Conservation (phyloP, 2,329 filamentous ascomycete species). For the Hypoxylon sp. region DNA sequence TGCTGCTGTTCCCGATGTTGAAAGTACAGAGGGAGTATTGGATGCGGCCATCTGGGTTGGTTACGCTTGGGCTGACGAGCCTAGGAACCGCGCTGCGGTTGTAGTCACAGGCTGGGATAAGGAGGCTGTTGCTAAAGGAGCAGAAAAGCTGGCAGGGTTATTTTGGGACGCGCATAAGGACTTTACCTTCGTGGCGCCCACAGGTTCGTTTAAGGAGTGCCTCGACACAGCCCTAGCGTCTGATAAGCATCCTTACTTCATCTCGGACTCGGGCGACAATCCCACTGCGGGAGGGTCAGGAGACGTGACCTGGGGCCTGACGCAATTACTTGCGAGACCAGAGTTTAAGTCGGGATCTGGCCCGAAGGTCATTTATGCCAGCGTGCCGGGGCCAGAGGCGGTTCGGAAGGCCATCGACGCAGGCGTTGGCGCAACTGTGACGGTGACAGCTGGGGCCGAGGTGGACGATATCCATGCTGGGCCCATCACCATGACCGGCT, state of each 20-base stretch:
- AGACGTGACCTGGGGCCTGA: conserved; percentile 61
- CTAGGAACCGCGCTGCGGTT: conserved; percentile 58
- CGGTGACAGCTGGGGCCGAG: conserved; percentile 59
- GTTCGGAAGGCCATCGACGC: conserved; percentile 52
- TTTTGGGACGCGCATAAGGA: conserved; percentile 58
- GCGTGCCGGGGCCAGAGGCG: conserved; percentile 57
- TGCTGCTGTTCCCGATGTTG: conserved; percentile 54
- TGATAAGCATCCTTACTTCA: conserved; percentile 56
- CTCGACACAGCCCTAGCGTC: conserved; percentile 55
- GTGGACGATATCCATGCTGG: conserved; percentile 58
- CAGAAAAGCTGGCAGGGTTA: conserved; percentile 53
- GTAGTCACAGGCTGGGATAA: conserved; percentile 61
- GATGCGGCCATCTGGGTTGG: conserved; percentile 64
- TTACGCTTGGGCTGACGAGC: conserved; percentile 64
- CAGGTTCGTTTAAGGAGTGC: conserved; percentile 56
- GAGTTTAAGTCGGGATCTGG: conserved; percentile 53
- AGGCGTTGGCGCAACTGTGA: conserved; percentile 56
- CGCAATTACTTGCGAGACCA: conserved; percentile 52
- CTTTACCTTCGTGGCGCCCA: conserved; percentile 61
- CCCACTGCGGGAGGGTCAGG: conserved; percentile 63
- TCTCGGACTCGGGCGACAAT: conserved; percentile 64
- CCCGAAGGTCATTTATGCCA: conserved; percentile 60
- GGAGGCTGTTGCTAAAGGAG: conserved; percentile 48
- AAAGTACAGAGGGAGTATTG: conserved; percentile 51
- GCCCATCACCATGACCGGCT: conserved; percentile 59